Conservation (phyloP, 2,329 filamentous ascomycete species). For the Sarocladium oryzae region DNA sequence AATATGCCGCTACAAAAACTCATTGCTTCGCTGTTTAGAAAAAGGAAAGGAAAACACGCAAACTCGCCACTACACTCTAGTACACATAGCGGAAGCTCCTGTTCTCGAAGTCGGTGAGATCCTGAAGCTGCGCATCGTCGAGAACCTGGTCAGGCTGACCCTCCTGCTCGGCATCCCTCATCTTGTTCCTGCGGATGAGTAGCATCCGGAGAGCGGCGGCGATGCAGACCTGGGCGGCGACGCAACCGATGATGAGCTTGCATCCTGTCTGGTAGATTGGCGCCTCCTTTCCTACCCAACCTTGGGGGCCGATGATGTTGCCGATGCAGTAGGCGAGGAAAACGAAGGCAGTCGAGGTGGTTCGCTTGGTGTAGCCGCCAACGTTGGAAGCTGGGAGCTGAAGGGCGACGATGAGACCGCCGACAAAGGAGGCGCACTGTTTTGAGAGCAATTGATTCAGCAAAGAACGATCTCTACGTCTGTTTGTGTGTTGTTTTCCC, state of each 20-base stretch:
- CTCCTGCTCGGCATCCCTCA: constrained; percentile 22
- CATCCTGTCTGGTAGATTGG: constrained; percentile 43
- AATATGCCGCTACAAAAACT: too few species aligned
- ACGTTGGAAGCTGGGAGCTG: constrained; percentile 41
- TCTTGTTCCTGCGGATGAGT: constrained; percentile 31
- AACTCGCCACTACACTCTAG: background rate
- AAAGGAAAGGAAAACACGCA: too few species aligned
- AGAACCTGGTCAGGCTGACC: constrained; percentile 24
- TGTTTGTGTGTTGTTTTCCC: too few species aligned
- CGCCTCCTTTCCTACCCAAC: constrained; percentile 33
- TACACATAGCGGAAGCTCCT: constrained; percentile 16
- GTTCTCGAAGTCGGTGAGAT: constrained; percentile 28
- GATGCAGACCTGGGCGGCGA: constrained; percentile 32
- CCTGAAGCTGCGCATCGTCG: constrained; percentile 19
- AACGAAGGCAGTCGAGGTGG: constrained; percentile 33
- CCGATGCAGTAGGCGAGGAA: constrained; percentile 36
- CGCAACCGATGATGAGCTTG: constrained; percentile 39
- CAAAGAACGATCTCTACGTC: too few species aligned
- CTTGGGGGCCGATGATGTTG: constrained; percentile 39
- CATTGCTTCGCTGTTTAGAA: too few species aligned
- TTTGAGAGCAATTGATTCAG: too few species aligned
- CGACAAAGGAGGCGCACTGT: constrained; percentile 31
- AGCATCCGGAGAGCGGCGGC: constrained; percentile 27
- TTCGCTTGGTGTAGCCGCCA: constrained; percentile 37
- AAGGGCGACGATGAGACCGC: constrained; percentile 42